Evolutionary conservation across 1,139 yeast genomes (phyloP), one percentile per base, ranked within the genome.

Genomic region (Taiozyma sp.): DNA sequence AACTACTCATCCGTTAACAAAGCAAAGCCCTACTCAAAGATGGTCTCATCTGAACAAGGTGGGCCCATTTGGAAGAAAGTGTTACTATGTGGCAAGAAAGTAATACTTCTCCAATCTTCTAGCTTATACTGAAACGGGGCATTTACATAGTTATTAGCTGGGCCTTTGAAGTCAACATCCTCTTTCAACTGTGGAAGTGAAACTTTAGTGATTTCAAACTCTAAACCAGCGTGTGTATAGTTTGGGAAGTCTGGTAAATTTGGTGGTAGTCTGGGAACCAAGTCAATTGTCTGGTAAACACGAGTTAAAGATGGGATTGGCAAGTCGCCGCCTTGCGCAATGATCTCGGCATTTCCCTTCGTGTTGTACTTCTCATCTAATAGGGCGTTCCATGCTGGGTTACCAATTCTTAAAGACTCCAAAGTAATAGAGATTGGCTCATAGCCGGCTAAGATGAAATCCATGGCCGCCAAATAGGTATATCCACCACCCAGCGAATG

Each of bases 401-500:
- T 82, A 4, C 88, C 88, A 32, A 84, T 68, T 56, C 77, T 77
- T 0, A 89, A 88, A n/a, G 80, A 73, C 2, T 85, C 91, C 63
- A 71, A 81, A 0, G 85, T 75, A 19, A 83, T 67, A 1, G 83
- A 77, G 43, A 77, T 63, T 0, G 85, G 83, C 11, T 73, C 64
- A 47, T 68, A 70, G 0, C 85, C 86, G 60, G 77, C 62, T 6
- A 77, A 57, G 53, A 71, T 71, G 52, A 81, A 71, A 58, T 85
- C 90, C 28, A 82, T 72, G 0, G 86, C 90, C 14, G 80, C 74
- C 37, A 86, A 67, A 8, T 74, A 64, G 0, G 90, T 85, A 51
- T 84, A 66, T 0, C 89, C 88, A 4, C 85, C 93, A 2, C 93
- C 95, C 34, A 85, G 64, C 0, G 93, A 85, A 67, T 85, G 93